Evolutionary conservation across 306 rosid genomes (phyloP), one percentile per base, ranked within the genome.

Genomic region (Comarum palustre): DNA sequence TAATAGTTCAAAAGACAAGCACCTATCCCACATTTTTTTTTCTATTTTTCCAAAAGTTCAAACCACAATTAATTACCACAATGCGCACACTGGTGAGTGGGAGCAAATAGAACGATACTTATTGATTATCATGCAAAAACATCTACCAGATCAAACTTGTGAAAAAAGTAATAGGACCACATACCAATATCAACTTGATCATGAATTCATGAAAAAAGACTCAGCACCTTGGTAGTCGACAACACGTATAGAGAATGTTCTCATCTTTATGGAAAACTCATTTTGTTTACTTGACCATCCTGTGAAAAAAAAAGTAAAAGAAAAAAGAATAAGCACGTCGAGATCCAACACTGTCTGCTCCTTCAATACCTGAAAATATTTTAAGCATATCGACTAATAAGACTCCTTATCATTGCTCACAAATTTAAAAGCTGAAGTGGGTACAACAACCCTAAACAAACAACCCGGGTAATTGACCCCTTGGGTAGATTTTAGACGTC

Each of bases 211-310:
- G 52, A 54, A 80, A 79, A 80, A 84, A 76, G 86, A 84, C 65
- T 84, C 90, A 66, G 92, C 89, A 77, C 81, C 88, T 92, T 88
- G 83, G 25, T 81, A 84, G 68, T 82, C 86, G 38, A 79, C 84
- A 8, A 90, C 90, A 82, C 79, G 73, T 79, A 75, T 68, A 76
- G 81, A 81, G 86, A 87, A 86, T 13, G 84, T 77, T 66, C 82
- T 90, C 65, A 75, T 82, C 82, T 86, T 90, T 59, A 73, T 81
- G 83, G 55, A 71, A 6, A 60, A 84, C 71, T 86, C 96, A 29
- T 29, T 29, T 29, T 29, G 31, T 29, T 1, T 77, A 77, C 84
- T 69, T 86, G 88, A 76, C 76, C 75, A 66, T 87, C 92, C 96
- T 90, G 89, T 36, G 65, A 76, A 0, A 81, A n/a, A n/a, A 66